phyloP scores from a whole-genome alignment of 1,284 basidiomycete species.

The Moniliella sp. region DNA sequence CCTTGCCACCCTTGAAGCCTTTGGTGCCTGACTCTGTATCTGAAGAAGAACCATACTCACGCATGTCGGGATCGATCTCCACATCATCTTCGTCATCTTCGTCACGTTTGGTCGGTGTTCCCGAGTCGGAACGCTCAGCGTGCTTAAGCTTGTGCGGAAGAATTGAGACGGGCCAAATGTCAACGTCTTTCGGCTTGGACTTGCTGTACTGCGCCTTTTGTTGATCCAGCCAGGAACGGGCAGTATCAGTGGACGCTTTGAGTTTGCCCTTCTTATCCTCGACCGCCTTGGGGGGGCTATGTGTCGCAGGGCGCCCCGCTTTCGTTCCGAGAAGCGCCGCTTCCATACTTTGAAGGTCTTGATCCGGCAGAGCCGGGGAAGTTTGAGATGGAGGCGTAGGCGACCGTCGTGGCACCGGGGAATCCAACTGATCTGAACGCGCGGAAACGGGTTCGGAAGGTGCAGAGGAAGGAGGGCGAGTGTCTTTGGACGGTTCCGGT shows the following conservation, averaged over 20 bases:
- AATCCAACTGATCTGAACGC: conserved; percentile 2
- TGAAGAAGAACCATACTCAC: neutral
- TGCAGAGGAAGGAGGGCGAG: neutral
- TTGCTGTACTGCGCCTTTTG: neutral
- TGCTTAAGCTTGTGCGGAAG: conserved; percentile 8
- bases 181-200: conserved; percentile 1
- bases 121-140: neutral
- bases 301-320: too few relatives aligned
- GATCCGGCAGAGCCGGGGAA: neutral
- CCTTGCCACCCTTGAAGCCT: conserved; percentile 10
- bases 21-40: conserved; percentile 16
- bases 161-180: conserved; percentile 6
- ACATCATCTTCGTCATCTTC: neutral
- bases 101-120: neutral
- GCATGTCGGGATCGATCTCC: conserved; percentile 1
- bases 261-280: too few relatives aligned
- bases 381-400: too few relatives aligned
- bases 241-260: neutral
- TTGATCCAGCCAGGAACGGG: neutral
- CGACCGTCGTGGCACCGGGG: too few relatives aligned
- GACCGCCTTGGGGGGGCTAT: too few relatives aligned
- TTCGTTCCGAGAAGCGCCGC: too few relatives aligned
- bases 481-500: neutral
- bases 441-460: conserved; percentile 1
- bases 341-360: neutral